Conservation (phyloP, 2,329 filamentous ascomycete genomes). For the Penicillium occitanis region DNA sequence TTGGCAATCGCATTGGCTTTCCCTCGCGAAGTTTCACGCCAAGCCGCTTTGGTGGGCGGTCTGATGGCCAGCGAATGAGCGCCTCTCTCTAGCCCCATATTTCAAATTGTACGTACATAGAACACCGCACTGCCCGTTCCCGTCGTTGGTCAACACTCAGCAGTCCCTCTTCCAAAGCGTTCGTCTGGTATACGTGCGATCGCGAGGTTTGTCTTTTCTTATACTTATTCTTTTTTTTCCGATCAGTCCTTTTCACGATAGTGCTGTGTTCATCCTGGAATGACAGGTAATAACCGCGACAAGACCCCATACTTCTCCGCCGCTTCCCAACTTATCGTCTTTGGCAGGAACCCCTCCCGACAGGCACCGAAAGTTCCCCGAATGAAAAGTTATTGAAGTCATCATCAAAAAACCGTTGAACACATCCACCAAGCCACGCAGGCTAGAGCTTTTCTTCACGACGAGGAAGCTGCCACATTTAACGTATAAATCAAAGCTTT, state of each 20-base stretch:
- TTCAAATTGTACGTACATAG: not conserved
- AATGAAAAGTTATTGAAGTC: not conserved
- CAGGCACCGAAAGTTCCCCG: not conserved
- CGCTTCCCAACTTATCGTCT: not conserved
- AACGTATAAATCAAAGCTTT: not conserved
- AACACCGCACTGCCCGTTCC: not conserved
- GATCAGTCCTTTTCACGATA: not conserved
- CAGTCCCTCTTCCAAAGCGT: not conserved
- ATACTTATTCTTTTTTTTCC: not conserved
- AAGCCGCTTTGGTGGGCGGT: not conserved
- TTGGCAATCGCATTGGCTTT: conserved; percentile 2
- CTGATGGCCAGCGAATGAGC: not conserved
- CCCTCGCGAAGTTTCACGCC: not conserved
- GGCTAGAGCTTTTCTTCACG: not conserved
- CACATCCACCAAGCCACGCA: not conserved
- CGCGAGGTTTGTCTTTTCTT: not conserved
- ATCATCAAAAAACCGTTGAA: not conserved
- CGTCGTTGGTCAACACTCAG: not conserved
- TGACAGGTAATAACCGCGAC: conserved; percentile 1
- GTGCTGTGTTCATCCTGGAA: not conserved
- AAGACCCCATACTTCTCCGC: not conserved
- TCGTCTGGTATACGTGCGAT: conserved; percentile 7
- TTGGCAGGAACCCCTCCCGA: conserved; percentile 6
- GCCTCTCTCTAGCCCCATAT: not conserved
- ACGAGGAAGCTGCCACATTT: not conserved